phyloP scores from a whole-genome alignment of 305 asterid genomes.

The Solanum chacoense region DNA sequence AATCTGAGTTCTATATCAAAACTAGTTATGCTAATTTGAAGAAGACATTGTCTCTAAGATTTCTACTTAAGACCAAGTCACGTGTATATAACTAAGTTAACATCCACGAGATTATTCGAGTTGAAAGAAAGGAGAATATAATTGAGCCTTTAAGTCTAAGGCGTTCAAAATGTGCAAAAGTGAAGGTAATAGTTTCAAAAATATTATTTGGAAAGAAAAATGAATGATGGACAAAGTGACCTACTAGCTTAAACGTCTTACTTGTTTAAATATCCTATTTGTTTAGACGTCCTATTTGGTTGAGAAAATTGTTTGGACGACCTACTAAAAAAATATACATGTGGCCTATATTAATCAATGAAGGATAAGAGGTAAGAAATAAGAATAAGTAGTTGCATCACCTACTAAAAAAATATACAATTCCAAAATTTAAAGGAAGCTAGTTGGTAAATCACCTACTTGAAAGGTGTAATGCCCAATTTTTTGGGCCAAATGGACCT shows the following conservation, averaged over 20 bases:
- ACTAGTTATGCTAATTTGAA: not conserved
- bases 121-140: not conserved
- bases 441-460: not conserved
- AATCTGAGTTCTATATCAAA: not conserved
- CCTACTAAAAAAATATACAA: not conserved
- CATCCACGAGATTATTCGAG: not conserved
- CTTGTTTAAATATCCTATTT: not conserved
- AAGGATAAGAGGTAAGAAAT: not conserved
- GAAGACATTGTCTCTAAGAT: not conserved
- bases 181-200: not conserved
- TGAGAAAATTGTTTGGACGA: not conserved
- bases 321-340: not conserved
- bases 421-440: not conserved
- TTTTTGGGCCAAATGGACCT: not conserved
- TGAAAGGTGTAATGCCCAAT: not conserved
- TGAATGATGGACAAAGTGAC: not conserved
- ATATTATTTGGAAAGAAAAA: not conserved
- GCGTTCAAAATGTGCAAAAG: not conserved
- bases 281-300: not conserved
- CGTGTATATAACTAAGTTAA: not conserved
- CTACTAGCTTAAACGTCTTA: not conserved
- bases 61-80: not conserved
- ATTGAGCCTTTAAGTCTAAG: not conserved
- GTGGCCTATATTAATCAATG: not conserved
- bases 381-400: not conserved